phyloP scores from a whole-genome alignment of 805 yeast species.

The Teunomyces barrocoloradensis region DNA sequence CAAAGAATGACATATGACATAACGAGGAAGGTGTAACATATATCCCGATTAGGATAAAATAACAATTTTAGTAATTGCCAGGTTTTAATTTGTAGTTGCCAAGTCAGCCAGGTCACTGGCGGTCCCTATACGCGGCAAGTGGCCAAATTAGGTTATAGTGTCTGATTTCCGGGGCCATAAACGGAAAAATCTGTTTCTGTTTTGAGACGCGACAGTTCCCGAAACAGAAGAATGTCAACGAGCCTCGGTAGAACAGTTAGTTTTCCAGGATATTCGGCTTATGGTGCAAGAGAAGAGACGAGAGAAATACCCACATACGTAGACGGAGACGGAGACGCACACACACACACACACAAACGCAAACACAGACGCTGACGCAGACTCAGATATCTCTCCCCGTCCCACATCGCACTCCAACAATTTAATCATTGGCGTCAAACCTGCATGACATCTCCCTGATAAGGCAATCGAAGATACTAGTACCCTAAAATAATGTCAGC shows the following conservation, averaged over 20 bases:
- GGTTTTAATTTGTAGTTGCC: neutral
- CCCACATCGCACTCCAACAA: neutral
- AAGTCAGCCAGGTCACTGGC: neutral
- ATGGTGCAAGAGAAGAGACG: too few species aligned
- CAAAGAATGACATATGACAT: neutral
- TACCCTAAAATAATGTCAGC: neutral
- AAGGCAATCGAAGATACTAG: neutral
- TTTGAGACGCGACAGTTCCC: conserved; percentile 3
- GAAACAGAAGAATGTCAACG: neutral
- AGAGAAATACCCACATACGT: too few species aligned
- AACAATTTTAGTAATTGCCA: neutral
- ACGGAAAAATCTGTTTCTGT: neutral
- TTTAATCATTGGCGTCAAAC: neutral
- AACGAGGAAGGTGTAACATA: neutral
- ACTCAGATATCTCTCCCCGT: neutral
- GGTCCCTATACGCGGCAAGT: neutral
- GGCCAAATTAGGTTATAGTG: neutral
- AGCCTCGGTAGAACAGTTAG: too few species aligned
- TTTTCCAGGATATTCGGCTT: too few species aligned
- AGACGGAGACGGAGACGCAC: too few species aligned
- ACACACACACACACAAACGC: too few species aligned
- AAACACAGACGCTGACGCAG: neutral
- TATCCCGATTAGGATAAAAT: neutral
- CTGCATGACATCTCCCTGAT: neutral
- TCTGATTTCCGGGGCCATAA: neutral